Conservation (phyloP, 78 protist genomes). For the Emiliania huxleyi region DNA sequence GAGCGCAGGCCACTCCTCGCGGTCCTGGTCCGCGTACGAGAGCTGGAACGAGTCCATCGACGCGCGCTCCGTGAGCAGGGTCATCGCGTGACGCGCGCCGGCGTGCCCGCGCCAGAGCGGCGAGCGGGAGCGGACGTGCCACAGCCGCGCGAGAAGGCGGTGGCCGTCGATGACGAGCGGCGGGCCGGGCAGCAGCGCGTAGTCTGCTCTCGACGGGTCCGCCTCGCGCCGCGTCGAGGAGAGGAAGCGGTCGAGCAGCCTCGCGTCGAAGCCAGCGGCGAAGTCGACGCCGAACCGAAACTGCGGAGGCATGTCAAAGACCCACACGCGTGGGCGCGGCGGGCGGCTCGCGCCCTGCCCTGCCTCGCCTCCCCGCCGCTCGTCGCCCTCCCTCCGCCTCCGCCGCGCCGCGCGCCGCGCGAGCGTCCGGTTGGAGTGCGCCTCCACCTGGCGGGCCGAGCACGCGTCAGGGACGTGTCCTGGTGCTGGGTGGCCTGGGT, state of each 20-base stretch:
- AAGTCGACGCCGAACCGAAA: not conserved
- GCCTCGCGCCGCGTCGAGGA: not conserved
- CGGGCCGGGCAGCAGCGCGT: not conserved
- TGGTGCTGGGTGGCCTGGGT: too few relatives aligned
- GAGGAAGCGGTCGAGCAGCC: not conserved
- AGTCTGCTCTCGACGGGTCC: not conserved
- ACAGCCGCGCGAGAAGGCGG: slow-evolving; percentile 17
- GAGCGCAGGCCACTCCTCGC: not conserved
- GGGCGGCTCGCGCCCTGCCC: not conserved
- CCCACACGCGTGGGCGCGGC: not conserved
- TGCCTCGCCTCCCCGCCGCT: not conserved
- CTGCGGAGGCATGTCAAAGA: not conserved
- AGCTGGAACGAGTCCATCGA: slow-evolving; percentile 6
- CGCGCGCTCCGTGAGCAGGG: not conserved
- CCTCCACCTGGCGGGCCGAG: too few relatives aligned
- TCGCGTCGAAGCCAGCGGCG: not conserved
- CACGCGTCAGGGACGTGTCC: too few relatives aligned
- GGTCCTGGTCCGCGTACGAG: not conserved
- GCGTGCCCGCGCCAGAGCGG: not conserved
- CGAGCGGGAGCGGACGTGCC: not conserved
- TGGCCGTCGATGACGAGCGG: not conserved
- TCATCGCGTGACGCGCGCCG: not conserved
- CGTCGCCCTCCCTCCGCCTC: not conserved
- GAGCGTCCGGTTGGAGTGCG: too few relatives aligned
- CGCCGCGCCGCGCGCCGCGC: not conserved